Percentiles rank a stretch among this genome's conserved stretches.
These are phyloP conservation scores for Xylariales sp. DNA, from an alignment of 2,329 filamentous ascomycete species.

Conservation along the genomic window DNA sequence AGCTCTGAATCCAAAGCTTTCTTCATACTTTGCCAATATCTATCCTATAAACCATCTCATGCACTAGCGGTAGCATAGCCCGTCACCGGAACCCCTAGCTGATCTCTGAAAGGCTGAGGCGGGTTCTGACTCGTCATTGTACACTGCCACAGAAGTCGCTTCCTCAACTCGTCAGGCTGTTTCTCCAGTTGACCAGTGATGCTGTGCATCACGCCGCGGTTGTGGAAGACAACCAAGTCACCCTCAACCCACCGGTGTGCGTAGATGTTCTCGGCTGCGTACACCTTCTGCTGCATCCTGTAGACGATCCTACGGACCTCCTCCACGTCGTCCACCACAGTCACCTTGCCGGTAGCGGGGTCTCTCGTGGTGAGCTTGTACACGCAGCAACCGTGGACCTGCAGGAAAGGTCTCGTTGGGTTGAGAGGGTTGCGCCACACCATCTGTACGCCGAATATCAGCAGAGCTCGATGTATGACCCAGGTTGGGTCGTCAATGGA, in stretches of 20 bases:
- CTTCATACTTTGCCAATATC: too few relatives aligned
- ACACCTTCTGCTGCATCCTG: not conserved
- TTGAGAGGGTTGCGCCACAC: not conserved
- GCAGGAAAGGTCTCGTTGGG: not conserved
- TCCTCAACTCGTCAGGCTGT: not conserved
- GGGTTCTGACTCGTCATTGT: not conserved
- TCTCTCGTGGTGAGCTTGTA: conserved; percentile 1
- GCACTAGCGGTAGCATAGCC: not conserved
- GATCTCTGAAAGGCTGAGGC: not conserved
- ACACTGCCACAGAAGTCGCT: conserved; percentile 1
- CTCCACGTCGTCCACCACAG: not conserved
- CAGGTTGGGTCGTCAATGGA: not conserved
- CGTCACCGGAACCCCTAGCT: not conserved
- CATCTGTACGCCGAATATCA: not conserved
- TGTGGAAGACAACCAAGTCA: conserved; percentile 1
- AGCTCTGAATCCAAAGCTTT: too few relatives aligned
- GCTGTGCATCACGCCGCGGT: conserved; percentile 2
- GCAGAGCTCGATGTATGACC: too few relatives aligned
- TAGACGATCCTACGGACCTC: not conserved
- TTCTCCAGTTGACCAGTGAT: not conserved
- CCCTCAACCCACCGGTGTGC: conserved; percentile 1
- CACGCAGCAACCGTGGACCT: conserved; percentile 1
- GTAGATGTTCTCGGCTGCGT: conserved; percentile 1
- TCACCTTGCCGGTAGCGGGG: not conserved
- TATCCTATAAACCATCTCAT: too few relatives aligned